Percentiles rank a stretch among this genome's conserved stretches.
phyloP scores from a whole-genome alignment of 495 filamentous ascomycete species.

The Articulospora tetracladia region DNA sequence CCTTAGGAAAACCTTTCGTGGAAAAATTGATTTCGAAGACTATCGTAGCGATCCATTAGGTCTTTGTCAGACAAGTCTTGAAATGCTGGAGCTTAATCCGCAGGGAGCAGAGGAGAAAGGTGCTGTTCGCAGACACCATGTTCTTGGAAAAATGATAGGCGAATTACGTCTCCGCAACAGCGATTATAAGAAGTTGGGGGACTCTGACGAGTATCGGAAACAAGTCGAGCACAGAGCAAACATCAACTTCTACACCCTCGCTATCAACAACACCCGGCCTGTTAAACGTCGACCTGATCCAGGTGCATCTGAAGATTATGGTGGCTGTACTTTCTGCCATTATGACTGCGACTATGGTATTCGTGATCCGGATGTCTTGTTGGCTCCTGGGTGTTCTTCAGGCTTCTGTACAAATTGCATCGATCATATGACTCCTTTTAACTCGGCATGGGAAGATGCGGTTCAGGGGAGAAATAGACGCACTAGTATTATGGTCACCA shows the following conservation, averaged over 20 bases:
- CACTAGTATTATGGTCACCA: neutral
- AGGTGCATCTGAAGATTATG: neutral
- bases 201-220: neutral
- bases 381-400: neutral
- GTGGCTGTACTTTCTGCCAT: slow-evolving; percentile 15
- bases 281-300: neutral
- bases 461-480: neutral
- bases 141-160: neutral
- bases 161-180: neutral
- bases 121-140: neutral
- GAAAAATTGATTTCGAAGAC: too few relatives aligned
- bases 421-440: neutral
- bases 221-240: neutral
- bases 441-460: neutral
- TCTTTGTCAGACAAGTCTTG: neutral
- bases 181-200: too few relatives aligned
- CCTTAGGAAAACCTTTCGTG: too few relatives aligned
- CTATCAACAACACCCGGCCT: neutral
- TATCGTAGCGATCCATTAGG: neutral
- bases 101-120: neutral
- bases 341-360: slow-evolving; percentile 15
- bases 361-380: neutral
- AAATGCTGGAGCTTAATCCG: neutral
- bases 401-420: slow-evolving; percentile 11
- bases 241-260: neutral